Conservation (phyloP, 495 filamentous ascomycete species). For the Neurospora sp. region DNA sequence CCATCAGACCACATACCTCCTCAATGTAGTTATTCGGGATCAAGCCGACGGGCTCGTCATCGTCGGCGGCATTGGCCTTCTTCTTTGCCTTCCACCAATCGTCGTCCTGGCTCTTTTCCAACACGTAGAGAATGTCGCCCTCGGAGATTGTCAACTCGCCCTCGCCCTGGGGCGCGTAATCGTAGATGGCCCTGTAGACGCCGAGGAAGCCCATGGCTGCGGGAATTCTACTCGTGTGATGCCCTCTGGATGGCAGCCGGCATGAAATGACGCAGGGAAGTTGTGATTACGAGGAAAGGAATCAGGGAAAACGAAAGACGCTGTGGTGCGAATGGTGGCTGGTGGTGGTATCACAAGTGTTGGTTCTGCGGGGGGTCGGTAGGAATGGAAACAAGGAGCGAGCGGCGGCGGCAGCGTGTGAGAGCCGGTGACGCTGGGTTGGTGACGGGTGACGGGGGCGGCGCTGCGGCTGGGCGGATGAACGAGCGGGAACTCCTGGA, state of each 20-base stretch:
- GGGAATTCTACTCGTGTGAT: background rate
- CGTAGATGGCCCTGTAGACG: constrained; percentile 85
- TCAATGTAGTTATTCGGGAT: constrained; percentile 94
- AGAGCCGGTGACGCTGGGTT: background rate
- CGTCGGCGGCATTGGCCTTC: constrained; percentile 81
- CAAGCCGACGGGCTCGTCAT: constrained; percentile 89
- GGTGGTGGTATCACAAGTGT: background rate
- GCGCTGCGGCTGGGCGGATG: background rate
- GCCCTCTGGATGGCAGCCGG: background rate
- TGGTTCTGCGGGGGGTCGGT: background rate
- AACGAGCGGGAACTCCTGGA: background rate
- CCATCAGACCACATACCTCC: constrained; percentile 66
- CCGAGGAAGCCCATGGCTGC: constrained; percentile 64
- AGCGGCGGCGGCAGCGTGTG: background rate
- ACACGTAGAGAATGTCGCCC: constrained; percentile 83
- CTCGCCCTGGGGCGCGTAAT: constrained; percentile 82
- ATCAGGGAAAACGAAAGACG: background rate
- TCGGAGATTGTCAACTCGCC: constrained; percentile 81
- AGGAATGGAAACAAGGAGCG: background rate
- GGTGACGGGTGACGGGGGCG: background rate
- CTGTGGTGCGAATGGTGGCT: background rate
- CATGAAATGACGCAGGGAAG: background rate
- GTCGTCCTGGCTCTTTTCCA: constrained; percentile 84
- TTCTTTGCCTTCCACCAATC: constrained; percentile 98
- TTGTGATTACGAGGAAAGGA: background rate